Percentiles rank a stretch among this genome's conserved stretches.
Conservation (phyloP, 768 basidiomycete species). For the Suillus occidentalis region DNA sequence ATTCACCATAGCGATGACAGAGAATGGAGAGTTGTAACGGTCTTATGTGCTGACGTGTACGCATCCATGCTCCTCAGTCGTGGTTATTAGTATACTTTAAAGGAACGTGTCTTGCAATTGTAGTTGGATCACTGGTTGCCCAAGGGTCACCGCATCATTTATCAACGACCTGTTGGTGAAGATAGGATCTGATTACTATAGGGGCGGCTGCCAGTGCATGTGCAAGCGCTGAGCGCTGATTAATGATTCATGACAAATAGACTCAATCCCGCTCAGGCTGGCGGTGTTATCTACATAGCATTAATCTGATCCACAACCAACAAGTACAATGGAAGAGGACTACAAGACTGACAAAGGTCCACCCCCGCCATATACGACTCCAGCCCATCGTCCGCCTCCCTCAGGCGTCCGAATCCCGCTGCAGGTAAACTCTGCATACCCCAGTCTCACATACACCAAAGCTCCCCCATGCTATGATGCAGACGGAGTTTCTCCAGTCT, state of each 20-base stretch:
- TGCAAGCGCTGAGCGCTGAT: conserved; percentile 9
- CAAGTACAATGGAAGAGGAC: background rate
- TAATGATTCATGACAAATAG: no score
- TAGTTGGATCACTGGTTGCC: no score
- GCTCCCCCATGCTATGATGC: conserved; percentile 55
- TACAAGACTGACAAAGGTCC: background rate
- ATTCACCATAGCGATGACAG: background rate
- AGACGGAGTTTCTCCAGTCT: conserved; percentile 60
- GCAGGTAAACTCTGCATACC: conserved; percentile 39
- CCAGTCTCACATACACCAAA: conserved; percentile 42
- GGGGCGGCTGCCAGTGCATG: no score
- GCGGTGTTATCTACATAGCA: background rate
- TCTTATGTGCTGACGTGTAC: conserved; percentile 3
- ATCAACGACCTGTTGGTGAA: no score
- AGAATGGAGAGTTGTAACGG: conserved; percentile 8
- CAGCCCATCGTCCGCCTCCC: conserved; percentile 39
- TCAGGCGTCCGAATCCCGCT: conserved; percentile 70
- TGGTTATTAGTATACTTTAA: no score
- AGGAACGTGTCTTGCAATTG: no score
- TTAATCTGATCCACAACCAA: background rate
- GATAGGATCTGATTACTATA: no score
- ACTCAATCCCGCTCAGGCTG: background rate
- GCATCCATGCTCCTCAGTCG: no score
- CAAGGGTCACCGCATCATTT: no score
- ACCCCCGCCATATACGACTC: background rate